Evolutionary conservation across 805 yeast genomes (phyloP), one percentile per base, ranked within the genome.

Genomic region (Phaffomyces opuntiae): DNA sequence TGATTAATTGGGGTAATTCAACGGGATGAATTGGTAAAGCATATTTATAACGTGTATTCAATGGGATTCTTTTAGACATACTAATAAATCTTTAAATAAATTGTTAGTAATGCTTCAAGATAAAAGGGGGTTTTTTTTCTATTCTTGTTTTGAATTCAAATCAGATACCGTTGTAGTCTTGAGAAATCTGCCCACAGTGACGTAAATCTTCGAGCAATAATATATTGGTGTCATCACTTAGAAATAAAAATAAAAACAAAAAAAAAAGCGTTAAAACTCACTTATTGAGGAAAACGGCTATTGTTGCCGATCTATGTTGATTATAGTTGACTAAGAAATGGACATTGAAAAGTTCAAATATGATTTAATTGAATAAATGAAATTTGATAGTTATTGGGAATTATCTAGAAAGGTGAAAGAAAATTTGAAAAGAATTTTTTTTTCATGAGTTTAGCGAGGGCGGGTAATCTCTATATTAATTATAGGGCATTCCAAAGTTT

Each of bases 161-260:
- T 84, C 95, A 87, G 95, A 87, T 87, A 87, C 95, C 95, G 95
- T 87, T 87, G 95, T 87, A 87, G 96, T 87, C 95, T 81, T 77
- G 80, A 76, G 81, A 75, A 80, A 78, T 77, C 81, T 74, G 81
- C 85, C 74, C 77, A 78, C 87, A 80, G 60, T 56, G 78, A 63
- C 61, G 54, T 55, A 47, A 53, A 61, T 62, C 73, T 70, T 72
- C 76, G 62, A 69, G 75, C 73, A 64, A 29, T 29, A 68, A 67
- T 55, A 45, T 50, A 21, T 36, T 35, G 43, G 50, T 58, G 52
- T 64, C 66, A 63, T 64, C 68, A 63, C 41, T 29, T 29, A 29
- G 14, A 29, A 5, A 6, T 21, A 21, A 21, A 9, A 9, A 9
- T 11, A 11, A 29, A 9, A 29, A 9, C 1, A 26, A 56, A 21